phyloP scores from a whole-genome alignment of 1,284 basidiomycete species.

The Coriolopsis trogii region DNA sequence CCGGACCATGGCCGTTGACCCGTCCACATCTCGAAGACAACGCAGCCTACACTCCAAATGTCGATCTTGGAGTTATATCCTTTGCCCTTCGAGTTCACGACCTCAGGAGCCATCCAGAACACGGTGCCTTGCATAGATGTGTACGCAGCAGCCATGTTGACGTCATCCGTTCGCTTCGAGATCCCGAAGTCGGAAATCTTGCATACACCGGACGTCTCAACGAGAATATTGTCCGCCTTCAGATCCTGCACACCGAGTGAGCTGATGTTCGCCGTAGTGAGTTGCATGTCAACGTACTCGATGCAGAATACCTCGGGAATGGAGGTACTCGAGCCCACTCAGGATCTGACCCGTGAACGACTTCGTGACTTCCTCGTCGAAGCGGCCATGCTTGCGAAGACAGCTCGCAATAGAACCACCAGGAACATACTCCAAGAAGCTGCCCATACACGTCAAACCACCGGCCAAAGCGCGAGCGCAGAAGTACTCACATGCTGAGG shows the following conservation, averaged over 20 bases:
- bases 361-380: constrained; percentile 90
- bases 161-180: constrained; percentile 87
- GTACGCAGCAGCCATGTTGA: constrained; percentile 78
- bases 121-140: constrained; percentile 97
- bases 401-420: constrained; percentile 96
- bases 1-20: constrained; percentile 93
- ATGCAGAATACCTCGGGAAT: constrained; percentile 91
- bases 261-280: neutral
- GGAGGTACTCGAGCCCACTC: constrained; percentile 91
- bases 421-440: constrained; percentile 97
- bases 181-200: constrained; percentile 99
- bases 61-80: constrained; percentile 97
- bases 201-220: constrained; percentile 91
- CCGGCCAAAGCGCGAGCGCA: neutral
- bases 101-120: constrained; percentile 99
- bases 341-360: constrained; percentile 95
- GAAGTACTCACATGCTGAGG: constrained; percentile 82
- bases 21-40: constrained; percentile 98
- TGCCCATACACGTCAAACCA: constrained; percentile 33
- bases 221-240: constrained; percentile 98
- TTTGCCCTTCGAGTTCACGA: constrained; percentile 81
- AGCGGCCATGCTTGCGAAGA: constrained; percentile 90
- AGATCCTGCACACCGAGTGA: constrained; percentile 64
- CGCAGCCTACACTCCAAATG: constrained; percentile 98
- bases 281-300: constrained; percentile 51